Evolutionary conservation across 1,284 basidiomycete species (phyloP), one percentile per base, ranked within the genome.

Genomic region (Phylloboletellus chloephorus): DNA sequence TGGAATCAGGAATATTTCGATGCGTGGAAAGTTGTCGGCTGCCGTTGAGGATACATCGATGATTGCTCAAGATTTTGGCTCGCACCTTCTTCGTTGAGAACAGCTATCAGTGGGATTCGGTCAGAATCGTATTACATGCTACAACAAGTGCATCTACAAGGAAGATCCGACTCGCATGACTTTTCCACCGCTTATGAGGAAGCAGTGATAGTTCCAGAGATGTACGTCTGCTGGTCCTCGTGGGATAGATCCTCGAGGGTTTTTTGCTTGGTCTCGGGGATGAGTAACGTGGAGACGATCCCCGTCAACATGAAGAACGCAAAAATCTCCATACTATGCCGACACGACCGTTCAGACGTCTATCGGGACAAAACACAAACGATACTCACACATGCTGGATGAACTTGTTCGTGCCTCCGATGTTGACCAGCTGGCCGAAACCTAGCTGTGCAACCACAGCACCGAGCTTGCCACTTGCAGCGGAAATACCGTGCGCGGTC

Each of bases 401-500:
- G 38, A 69, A 70, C 28, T 31, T 30, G 53, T 63, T 65, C 41
- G 53, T 55, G 31, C 74, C 75, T 19, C 74, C 74, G 37, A 75
- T 74, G 56, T 78, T 66, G 48, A 68, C 58, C 28, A 74, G 51
- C 26, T 64, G 65, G 29, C 67, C 53, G 58, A 82, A 82, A 26
- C 71, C 77, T 50, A 82, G 68, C 60, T 83, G 81, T 3, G 79
- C 76, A 21, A 86, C 59, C 54, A 86, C 73, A 17, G 82, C 83
- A 19, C 82, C 82, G 30, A 81, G 54, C 61, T 83, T 86, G 17
- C 79, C 79, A 15, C 69, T 71, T 2, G 81, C 82, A 16, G 83
- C 83, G 3, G 76, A 76, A 52, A 86, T 78, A 45, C 84, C 82
- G 60, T 82, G 74, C 6, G 73, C 79, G n/a, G 82, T 84, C 1